Evolutionary conservation across 768 basidiomycete species (phyloP), one percentile per base, ranked within the genome.

Genomic region (Lentinus tigrinus): DNA sequence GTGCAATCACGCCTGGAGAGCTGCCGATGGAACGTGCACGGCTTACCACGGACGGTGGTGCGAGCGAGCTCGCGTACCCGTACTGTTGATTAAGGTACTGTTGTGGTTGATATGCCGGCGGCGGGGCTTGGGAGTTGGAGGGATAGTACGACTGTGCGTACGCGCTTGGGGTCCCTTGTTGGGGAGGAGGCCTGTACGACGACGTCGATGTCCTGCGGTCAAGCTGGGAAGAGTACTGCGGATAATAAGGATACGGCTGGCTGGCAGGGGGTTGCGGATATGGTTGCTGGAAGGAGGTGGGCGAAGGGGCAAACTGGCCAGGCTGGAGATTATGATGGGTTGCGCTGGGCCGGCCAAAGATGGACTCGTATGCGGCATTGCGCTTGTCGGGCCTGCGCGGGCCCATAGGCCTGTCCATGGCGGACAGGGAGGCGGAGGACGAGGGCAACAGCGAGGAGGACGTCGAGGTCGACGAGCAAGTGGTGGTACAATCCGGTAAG

Each of bases 321-420:
- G 63, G 65, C 52, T 64, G 53, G 47, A 64, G 50, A 31, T 76
- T 72, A 64, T 85, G 86, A 70, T 85, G 84, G 31, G 76, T 63
- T 46, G 78, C 74, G 50, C 83, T 82, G 51, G 90, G 88, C 24
- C 91, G 82, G 24, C 91, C 91, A 73, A 94, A 94, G 75, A 94
- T 93, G 68, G 87, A 84, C 72, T 93, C 89, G 76, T 92, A 94
- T 46, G 91, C 91, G 54, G 85, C 83, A 72, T 83, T 77, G 52
- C 91, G 87, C 70, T 91, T 91, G 74, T 91, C 88, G 44, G 78
- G 78, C 57, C 69, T 69, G 52, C 79, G 72, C 74, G 88, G 87
- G 50, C 88, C 89, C 65, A 83, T 70, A 58, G 80, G 81, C 63
- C 77, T 74, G 64, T 82, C 80, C 80, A 81, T 81, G 66, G 60